A percentile compares a stretch with the other conserved stretches of the same genome.
These are phyloP conservation scores for Catharanthus roseus DNA, from an alignment of 257 asterid species.

Conservation along the genomic window DNA sequence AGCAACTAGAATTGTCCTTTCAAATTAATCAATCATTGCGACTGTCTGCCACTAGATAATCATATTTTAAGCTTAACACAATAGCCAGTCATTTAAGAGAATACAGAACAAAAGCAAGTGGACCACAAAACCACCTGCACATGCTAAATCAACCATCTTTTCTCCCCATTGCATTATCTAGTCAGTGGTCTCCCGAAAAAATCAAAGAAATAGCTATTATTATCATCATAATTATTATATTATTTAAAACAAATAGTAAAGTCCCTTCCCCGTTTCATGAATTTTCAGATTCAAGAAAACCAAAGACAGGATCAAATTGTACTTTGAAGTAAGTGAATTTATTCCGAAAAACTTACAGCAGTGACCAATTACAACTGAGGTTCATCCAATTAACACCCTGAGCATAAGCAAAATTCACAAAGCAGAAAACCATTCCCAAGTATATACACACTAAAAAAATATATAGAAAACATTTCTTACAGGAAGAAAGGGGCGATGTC, in stretches of 20 bases:
- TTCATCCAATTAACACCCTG: not conserved
- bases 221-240: too few species aligned
- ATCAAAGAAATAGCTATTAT: not conserved
- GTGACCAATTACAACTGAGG: not conserved
- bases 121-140: not conserved
- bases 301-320: not conserved
- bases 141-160: not conserved
- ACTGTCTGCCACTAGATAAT: not conserved
- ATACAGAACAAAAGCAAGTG: not conserved
- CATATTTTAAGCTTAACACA: not conserved
- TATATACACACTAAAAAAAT: not conserved
- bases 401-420: not conserved
- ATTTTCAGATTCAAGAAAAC: not conserved
- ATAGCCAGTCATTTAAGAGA: not conserved
- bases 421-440: not conserved
- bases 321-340: not conserved
- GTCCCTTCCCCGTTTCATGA: not conserved
- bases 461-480: conserved; percentile 30
- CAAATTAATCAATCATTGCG: not conserved
- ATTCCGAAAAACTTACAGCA: not conserved
- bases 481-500: conserved; percentile 38
- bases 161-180: not conserved
- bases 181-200: not conserved
- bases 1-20: not conserved
- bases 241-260: too few species aligned